Evolutionary conservation across 139 green algal genomes (phyloP), one percentile per base, ranked within the genome.

Genomic region (Ettlia oleoabundans): DNA sequence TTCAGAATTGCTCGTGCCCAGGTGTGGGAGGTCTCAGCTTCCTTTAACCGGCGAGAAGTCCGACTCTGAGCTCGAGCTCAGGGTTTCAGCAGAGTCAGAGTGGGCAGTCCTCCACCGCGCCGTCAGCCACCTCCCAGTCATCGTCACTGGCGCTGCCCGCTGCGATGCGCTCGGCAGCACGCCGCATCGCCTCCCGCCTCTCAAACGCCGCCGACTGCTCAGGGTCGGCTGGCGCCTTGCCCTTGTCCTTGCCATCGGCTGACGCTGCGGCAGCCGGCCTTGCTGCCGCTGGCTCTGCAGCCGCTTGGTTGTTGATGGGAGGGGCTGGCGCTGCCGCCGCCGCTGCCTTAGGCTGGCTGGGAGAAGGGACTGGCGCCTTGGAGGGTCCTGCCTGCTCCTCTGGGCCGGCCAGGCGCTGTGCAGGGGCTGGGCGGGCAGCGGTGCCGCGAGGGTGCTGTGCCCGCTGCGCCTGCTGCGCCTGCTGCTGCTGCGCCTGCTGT

Each of bases 61-160:
- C n/a, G n/a, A n/a, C n/a, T n/a, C n/a, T n/a, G n/a, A n/a, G n/a
- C n/a, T n/a, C n/a, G n/a, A n/a, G n/a, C n/a, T n/a, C n/a, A n/a
- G n/a, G n/a, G n/a, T n/a, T n/a, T n/a, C n/a, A n/a, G n/a, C n/a
- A n/a, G n/a, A n/a, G n/a, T n/a, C n/a, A n/a, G n/a, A 80, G 73
- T 35, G 30, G 6, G 73, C 73, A 80, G 22, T 80, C 73, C 3
- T 22, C 28, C 6, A 68, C 52, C 5, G 22, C 35, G 35, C 73
- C 73, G 26, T 80, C 73, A 5, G 53, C 73, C 0, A 69, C 73
- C 52, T 80, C 73, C 35, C 52, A 80, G 53, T 80, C 73, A 35
- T n/a, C 43, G 53, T 68, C 53, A 37, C 52, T 69, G 53, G 33
- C 73, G 5, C 30, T 26, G 26, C 73, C 73, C 18, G 73, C 51